These are phyloP conservation scores for Plasmodium billcollinsi DNA, from an alignment of 169 alveolate genomes.

Conservation along the genomic window DNA sequence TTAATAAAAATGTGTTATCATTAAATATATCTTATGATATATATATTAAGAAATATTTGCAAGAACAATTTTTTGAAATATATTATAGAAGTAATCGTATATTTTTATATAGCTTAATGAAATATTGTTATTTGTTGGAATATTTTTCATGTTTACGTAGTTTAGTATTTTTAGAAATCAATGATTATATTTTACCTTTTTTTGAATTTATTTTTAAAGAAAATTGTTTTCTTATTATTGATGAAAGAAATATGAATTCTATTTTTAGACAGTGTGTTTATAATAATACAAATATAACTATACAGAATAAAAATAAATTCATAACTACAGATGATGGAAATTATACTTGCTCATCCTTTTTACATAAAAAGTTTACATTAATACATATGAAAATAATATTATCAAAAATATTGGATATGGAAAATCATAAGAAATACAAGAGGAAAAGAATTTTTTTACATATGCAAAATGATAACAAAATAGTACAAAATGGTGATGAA, in stretches of 20 bases:
- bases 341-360: constrained; percentile 55
- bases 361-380: constrained; percentile 52
- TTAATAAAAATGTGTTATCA: constrained; percentile 52
- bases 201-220: constrained; percentile 75
- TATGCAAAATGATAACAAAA: not conserved
- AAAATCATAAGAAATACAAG: not conserved
- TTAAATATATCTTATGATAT: constrained; percentile 72
- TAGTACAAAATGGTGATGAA: not conserved
- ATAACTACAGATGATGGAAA: not conserved
- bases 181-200: constrained; percentile 68
- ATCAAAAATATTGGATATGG: constrained; percentile 14
- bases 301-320: constrained; percentile 4
- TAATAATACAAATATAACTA: not conserved
- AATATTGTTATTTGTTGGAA: constrained; percentile 52
- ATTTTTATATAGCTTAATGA: constrained; percentile 71
- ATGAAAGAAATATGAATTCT: constrained; percentile 62
- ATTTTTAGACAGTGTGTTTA: constrained; percentile 70
- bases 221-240: constrained; percentile 43
- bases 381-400: constrained; percentile 61
- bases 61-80: constrained; percentile 56
- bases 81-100: constrained; percentile 64
- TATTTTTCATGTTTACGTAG: constrained; percentile 75
- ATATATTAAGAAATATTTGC: constrained; percentile 48
- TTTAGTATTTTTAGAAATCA: constrained; percentile 72
- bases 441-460: not conserved